Percentiles rank a stretch among this genome's conserved stretches.
Evolutionary conservation across 2,329 filamentous ascomycete genomes (phyloP).

Genomic region (Epichloe bromicola): DNA sequence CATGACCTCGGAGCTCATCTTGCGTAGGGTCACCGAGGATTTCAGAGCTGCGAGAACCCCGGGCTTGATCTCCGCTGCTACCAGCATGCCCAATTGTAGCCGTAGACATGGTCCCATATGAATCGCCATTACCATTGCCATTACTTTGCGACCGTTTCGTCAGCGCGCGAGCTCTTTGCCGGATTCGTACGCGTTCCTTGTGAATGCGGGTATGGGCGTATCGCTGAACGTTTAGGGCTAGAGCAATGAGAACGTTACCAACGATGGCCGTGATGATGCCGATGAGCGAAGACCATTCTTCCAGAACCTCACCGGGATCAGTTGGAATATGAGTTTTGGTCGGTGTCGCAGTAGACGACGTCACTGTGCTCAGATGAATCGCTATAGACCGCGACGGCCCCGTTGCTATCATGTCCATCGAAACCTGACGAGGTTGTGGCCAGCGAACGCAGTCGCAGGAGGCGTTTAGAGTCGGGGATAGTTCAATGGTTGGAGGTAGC

Average conservation of each 20-base stretch:
- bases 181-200: conserved; percentile 49
- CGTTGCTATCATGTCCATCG: neutral
- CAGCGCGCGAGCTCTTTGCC: conserved; percentile 40
- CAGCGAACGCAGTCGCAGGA: conserved; percentile 2
- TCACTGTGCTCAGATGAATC: neutral
- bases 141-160: conserved; percentile 30
- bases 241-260: conserved; percentile 86
- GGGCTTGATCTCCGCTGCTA: conserved; percentile 12
- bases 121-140: conserved; percentile 14
- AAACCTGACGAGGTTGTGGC: conserved; percentile 1
- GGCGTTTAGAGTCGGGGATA: neutral
- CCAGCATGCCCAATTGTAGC: conserved; percentile 4
- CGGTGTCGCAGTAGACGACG: neutral
- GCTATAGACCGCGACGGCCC: neutral
- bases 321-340: conserved; percentile 11
- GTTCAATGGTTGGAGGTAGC: neutral
- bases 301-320: conserved; percentile 35
- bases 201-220: conserved; percentile 85
- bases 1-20: conserved; percentile 19
- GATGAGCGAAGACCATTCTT: conserved; percentile 83
- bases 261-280: conserved; percentile 87
- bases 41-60: conserved; percentile 17
- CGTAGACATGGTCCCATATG: conserved; percentile 22
- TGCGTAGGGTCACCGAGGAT: conserved; percentile 16
- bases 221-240: conserved; percentile 90